A percentile compares a stretch with the other conserved stretches of the same genome.
These are phyloP conservation scores for Solanum chmielewskii DNA, from an alignment of 257 asterid genomes.

Conservation along the genomic window DNA sequence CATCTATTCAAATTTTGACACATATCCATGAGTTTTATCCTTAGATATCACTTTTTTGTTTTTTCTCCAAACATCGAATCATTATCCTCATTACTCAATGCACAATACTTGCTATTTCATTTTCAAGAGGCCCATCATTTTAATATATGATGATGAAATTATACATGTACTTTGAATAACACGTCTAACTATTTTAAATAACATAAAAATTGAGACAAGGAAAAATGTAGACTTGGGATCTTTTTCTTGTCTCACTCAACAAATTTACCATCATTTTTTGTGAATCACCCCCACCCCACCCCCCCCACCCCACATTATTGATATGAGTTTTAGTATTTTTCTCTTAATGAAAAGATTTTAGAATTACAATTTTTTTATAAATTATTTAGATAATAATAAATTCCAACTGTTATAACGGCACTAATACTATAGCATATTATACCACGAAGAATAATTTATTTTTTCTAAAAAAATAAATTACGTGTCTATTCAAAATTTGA, in stretches of 20 bases:
- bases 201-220: not conserved
- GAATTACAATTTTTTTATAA: too few relatives aligned
- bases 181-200: not conserved
- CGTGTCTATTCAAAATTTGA: not conserved
- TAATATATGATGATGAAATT: not conserved
- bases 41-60: not conserved
- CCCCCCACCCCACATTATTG: too few relatives aligned
- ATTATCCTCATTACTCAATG: not conserved
- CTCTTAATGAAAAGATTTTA: too few relatives aligned
- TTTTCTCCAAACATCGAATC: not conserved
- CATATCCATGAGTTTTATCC: not conserved
- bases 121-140: not conserved
- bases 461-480: too few relatives aligned
- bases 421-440: too few relatives aligned
- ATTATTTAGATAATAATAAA: not conserved
- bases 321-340: not conserved
- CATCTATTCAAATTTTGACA: not conserved
- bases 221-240: not conserved
- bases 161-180: not conserved
- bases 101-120: not conserved
- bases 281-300: too few relatives aligned
- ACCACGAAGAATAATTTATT: not conserved
- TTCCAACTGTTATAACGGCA: not conserved
- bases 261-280: not conserved
- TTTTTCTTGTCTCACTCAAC: not conserved